Conservation (phyloP, 2,329 filamentous ascomycete genomes). For the Ophiostoma piceae region DNA sequence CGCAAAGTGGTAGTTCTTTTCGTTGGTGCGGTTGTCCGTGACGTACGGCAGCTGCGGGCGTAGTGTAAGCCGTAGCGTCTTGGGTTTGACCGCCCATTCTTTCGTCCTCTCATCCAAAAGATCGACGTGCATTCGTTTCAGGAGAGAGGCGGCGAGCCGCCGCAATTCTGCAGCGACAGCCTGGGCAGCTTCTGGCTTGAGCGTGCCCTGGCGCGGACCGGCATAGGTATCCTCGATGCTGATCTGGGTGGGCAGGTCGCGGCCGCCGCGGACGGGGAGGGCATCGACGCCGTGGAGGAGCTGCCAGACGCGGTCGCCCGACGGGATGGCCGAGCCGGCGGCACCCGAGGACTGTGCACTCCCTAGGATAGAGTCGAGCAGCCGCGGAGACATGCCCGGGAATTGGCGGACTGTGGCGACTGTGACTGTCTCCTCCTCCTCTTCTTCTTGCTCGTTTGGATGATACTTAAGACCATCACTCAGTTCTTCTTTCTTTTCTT, state of each 20-base stretch:
- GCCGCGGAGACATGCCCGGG: conserved; percentile 56
- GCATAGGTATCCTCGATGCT: conserved; percentile 91
- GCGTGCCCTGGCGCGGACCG: conserved; percentile 57
- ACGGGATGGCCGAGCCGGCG: conserved; percentile 38
- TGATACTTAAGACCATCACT: conserved; percentile 33
- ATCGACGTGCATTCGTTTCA: conserved; percentile 74
- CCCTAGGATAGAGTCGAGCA: conserved; percentile 63
- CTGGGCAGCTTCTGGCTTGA: conserved; percentile 51
- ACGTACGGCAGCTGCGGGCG: conserved; percentile 44
- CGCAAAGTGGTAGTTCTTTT: conserved; percentile 49
- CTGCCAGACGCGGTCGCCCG: conserved; percentile 65
- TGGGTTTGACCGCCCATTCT: conserved; percentile 58
- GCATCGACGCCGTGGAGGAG: conserved; percentile 77
- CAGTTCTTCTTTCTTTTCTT: background rate
- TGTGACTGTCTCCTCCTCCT: conserved; percentile 43
- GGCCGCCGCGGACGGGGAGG: conserved; percentile 64
- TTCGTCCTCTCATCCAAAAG: conserved; percentile 37
- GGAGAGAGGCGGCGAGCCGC: conserved; percentile 62
- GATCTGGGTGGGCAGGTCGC: conserved; percentile 75
- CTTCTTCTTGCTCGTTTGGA: conserved; percentile 29
- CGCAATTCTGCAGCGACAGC: conserved; percentile 63
- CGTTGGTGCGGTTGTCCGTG: background rate
- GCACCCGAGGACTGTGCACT: conserved; percentile 42
- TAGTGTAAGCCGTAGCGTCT: conserved; percentile 74
- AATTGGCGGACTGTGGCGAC: conserved; percentile 61